Evolutionary conservation across 2,329 filamentous ascomycete species (phyloP), one percentile per base, ranked within the genome.

Genomic region (Blastomyces emzantsi): DNA sequence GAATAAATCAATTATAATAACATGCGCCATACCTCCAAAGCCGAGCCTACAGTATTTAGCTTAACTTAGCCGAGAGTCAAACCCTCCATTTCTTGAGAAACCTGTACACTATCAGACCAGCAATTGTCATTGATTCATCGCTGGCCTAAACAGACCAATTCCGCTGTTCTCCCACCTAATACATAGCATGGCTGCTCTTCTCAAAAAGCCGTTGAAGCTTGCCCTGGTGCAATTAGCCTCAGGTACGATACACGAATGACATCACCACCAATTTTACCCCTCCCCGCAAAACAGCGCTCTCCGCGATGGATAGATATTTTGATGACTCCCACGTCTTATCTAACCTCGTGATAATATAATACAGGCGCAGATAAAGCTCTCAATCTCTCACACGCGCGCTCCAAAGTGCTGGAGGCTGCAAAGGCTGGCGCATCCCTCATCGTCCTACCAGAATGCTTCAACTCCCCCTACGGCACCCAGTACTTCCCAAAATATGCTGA

Each of bases 361-460:
- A 19, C 51, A 88, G 81, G 90, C 66, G 78, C 88, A 67, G 90
- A 96, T 80, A 99, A 99, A 80, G 74, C 86, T 13, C 83, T 83
- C 68, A 99, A 99, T 78, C 90, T 99, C 67, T 74, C 82, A 28
- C 88, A 88, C 74, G 93, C 94, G 15, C 88, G 90, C 64, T 81
- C 83, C 54, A 92, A 94, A 74, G 92, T 97, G 64, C 83, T 91
- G 66, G 87, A 91, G 75, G 93, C 94, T 5, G 88, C 91, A 30
- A 76, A 80, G 33, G 80, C 80, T 3, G 93, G 93, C 69, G 91
- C 93, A 65, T 86, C 89, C 64, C 86, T 99, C 65, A 87, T 97
- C 68, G 91, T 97, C 43, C 85, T 99, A 22, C 94, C 94, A 45
- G 94, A 99, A 80, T 99, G 94, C 82, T 99, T 99, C 86, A 99